Base-by-base conservation (phyloP, 495 filamentous ascomycete species). In the Penicillium psychrofluorescens region DNA sequence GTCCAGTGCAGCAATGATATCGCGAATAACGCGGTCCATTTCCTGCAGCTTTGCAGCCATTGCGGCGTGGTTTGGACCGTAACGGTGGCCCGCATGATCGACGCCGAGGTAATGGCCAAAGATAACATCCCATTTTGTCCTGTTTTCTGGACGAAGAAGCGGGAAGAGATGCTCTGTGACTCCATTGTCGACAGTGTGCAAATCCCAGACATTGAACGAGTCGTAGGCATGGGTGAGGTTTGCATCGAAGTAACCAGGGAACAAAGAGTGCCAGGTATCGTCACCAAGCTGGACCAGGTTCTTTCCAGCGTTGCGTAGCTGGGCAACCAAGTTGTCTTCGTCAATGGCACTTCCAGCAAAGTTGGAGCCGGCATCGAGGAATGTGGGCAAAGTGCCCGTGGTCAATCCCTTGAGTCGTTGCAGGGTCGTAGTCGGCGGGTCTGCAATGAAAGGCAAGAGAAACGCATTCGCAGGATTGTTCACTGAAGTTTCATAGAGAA, bases 291-390 rank as follows among this genome's bases (percentile, higher is more conserved):
- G 95, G 22, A 90, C 94, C 38, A 97, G 75, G 46, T 75, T 84
- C 71, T 88, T 94, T 9, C 88, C 89, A 11, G 83, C 81, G 40
- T 79, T 70, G 44, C 78, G 80, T 51, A 96, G 61, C 59, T 97
- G 92, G 53, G 82, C 83, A 27, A 98, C 72, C 35, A 98, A 55
- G 51, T 97, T 98, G 59, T 98, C 92, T 66, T 98, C 92, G 41
- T 96, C 89, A 55, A 98, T 95, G n/a, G 89, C 86, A 12, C 86
- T 94, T 6, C 92, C 92, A 6, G 90, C 88, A 58, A 98, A 98
- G 63, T 91, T 97, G 15, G 87, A 94, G 4, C 92, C 92, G 10
- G 84, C 77, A 62, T 98, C 92, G 28, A 96, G 72, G 59, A 98
- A 96, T 4, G 92, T 95, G 11, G 92, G 92, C 44, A 98, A 63